Conservation (phyloP, 2,329 filamentous ascomycete species). For the Arthrinium phaeospermum region DNA sequence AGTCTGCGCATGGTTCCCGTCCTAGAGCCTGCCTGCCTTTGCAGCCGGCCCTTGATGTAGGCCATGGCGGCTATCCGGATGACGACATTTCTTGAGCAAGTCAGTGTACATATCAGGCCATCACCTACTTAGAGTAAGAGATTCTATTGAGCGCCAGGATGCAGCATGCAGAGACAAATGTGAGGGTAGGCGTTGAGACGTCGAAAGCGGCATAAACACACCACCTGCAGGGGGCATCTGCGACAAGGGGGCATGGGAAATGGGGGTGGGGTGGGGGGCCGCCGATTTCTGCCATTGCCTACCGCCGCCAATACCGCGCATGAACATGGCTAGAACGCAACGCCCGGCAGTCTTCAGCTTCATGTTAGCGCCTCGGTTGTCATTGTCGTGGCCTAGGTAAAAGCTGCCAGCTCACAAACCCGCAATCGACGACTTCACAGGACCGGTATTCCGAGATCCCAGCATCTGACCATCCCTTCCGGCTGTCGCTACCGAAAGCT, state of each 20-base stretch:
- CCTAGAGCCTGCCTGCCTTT: not conserved
- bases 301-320: not conserved
- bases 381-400: not conserved
- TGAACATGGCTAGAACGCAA: not conserved
- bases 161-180: not conserved
- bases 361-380: not conserved
- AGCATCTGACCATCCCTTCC: not conserved
- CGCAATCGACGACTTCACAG: not conserved
- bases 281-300: not conserved
- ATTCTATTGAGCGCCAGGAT: not conserved
- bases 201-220: not conserved
- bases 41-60: not conserved
- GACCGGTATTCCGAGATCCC: slow-evolving; percentile 6
- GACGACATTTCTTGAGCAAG: not conserved
- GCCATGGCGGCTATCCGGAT: not conserved
- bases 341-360: too few species aligned
- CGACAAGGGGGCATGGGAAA: not conserved
- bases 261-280: not conserved
- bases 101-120: not conserved
- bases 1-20: not conserved
- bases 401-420: not conserved
- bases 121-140: not conserved
- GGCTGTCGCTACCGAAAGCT: slow-evolving; percentile 12
- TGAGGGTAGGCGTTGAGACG: not conserved
- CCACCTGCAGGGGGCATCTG: not conserved